Percentiles rank a stretch among this genome's conserved stretches.
These are phyloP conservation scores for Pseudocercospora pini-densiflorae DNA, from an alignment of 2,329 filamentous ascomycete species.

Conservation along the genomic window DNA sequence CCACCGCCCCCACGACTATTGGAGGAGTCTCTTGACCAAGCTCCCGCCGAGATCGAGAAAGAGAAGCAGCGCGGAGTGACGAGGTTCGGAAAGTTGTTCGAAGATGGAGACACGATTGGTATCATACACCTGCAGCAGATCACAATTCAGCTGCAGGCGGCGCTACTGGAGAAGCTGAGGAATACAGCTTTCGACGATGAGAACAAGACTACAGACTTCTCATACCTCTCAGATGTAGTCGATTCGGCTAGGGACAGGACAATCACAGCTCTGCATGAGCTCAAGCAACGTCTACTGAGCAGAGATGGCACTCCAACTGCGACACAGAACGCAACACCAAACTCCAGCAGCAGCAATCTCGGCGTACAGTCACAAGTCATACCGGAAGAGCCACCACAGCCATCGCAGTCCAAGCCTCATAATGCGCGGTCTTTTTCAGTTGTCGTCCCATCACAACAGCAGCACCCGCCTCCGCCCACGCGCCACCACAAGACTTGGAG, in stretches of 20 bases:
- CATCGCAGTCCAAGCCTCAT: conserved; percentile 10
- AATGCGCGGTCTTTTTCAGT: conserved; percentile 12
- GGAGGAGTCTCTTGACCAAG: conserved; percentile 38
- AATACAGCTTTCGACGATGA: conserved; percentile 38
- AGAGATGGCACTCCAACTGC: conserved; percentile 1
- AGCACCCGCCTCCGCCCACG: conserved; percentile 3
- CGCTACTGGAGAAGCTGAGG: conserved; percentile 37
- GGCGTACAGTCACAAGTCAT: conserved; percentile 11
- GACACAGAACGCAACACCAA: conserved; percentile 14
- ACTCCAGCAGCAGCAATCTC: conserved; percentile 24
- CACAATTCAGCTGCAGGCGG: conserved; percentile 37
- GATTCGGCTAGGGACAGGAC: conserved; percentile 38
- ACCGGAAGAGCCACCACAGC: conserved; percentile 12
- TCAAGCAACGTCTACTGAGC: conserved; percentile 36
- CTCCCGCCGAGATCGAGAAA: conserved; percentile 39
- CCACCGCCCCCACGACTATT: conserved; percentile 37
- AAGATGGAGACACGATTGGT: conserved; percentile 38
- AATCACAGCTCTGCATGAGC: conserved; percentile 36
- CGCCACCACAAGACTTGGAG: conserved; percentile 28
- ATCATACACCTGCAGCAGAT: conserved; percentile 40
- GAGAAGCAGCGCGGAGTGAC: conserved; percentile 38
- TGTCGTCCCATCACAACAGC: neutral
- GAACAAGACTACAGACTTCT: conserved; percentile 34
- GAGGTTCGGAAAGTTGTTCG: conserved; percentile 38
- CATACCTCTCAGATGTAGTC: conserved; percentile 37